Base-by-base conservation (phyloP, 805 yeast genomes). In the Spathaspora hagerdaliae region DNA sequence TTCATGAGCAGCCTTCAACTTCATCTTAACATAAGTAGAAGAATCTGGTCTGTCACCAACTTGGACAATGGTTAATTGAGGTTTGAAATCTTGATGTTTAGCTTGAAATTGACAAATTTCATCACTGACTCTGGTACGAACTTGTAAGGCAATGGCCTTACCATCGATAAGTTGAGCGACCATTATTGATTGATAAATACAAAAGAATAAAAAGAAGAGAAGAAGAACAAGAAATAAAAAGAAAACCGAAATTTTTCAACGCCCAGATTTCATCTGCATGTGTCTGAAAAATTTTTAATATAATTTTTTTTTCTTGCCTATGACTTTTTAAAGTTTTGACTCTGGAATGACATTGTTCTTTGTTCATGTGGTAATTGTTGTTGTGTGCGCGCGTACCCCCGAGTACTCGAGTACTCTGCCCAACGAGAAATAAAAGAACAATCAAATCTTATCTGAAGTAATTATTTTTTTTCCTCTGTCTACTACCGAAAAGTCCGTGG, bases 31-130 rank as follows among this genome's bases (percentile, higher is more conserved):
- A 63, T 87, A 87, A 3, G 89, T 84, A n/a, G 85, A 71, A 10
- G 94, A 85, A 58, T 87, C 96, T 19, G 84, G 85, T 63, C 92
- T 75, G 26, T 71, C 69, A 45, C 95, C 96, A 19, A 87, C 85
- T 67, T 87, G 96, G 51, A 87, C 72, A 52, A 87, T 86, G 49
- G 82, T 72, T 58, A 87, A 70, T 37, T 72, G 74, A 29, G 96
- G 94, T 51, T 71, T 68, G 64, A 86, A 85, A 40, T 69, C 71
- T 12, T 82, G 75, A 52, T 77, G 71, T 31, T 66, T 60, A 9
- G 63, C 50, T 59, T 78, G 75, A 45, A 75, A 52, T 44, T 59
- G 57, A 12, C 47, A 29, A 55, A 80, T 75, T 39, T 75, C 73
- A 12, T 57, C 61, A 46, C 69, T 74, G 52, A 71, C 59, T 44